Conservation (phyloP, 2,329 filamentous ascomycete species). For the Colletotrichum eleusines region DNA sequence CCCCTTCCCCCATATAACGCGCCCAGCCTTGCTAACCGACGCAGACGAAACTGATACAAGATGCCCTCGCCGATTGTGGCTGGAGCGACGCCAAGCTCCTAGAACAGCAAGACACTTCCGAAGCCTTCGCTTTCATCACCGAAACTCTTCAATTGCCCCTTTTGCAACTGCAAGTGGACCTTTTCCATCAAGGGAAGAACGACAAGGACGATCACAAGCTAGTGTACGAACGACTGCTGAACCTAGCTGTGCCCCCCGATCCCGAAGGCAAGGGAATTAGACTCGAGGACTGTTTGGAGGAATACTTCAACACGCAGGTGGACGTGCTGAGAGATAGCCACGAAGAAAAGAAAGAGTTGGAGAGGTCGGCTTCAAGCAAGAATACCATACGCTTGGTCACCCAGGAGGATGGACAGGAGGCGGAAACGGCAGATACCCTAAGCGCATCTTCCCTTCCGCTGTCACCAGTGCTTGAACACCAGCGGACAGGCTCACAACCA, state of each 20-base stretch:
- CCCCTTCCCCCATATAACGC: too few relatives aligned
- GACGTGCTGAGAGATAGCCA: slow-evolving; percentile 83
- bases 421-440: slow-evolving; percentile 49
- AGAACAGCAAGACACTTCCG: slow-evolving; percentile 94
- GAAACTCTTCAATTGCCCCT: slow-evolving; percentile 89
- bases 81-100: slow-evolving; percentile 84
- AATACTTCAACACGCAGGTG: slow-evolving; percentile 94
- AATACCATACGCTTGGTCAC: slow-evolving; percentile 52
- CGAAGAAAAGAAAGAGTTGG: slow-evolving; percentile 63
- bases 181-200: slow-evolving; percentile 91
- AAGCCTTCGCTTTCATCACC: slow-evolving; percentile 95
- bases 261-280: slow-evolving; percentile 78
- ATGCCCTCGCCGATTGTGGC: slow-evolving; percentile 84
- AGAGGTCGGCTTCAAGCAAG: slow-evolving; percentile 46
- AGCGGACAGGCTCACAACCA: slow-evolving; percentile 21
- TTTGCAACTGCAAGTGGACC: slow-evolving; percentile 90
- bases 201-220: slow-evolving; percentile 93
- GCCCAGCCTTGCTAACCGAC: slow-evolving; percentile 45
- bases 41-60: slow-evolving; percentile 85
- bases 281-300: slow-evolving; percentile 90
- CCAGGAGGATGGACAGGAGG: slow-evolving; percentile 46
- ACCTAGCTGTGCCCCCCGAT: slow-evolving; percentile 88
- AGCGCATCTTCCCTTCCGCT: slow-evolving; percentile 51
- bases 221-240: slow-evolving; percentile 89
- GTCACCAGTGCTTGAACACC: slow-evolving; percentile 45